Evolutionary conservation across 805 yeast species (phyloP), one percentile per base, ranked within the genome.

Genomic region (Hyphopichia homilentoma): DNA sequence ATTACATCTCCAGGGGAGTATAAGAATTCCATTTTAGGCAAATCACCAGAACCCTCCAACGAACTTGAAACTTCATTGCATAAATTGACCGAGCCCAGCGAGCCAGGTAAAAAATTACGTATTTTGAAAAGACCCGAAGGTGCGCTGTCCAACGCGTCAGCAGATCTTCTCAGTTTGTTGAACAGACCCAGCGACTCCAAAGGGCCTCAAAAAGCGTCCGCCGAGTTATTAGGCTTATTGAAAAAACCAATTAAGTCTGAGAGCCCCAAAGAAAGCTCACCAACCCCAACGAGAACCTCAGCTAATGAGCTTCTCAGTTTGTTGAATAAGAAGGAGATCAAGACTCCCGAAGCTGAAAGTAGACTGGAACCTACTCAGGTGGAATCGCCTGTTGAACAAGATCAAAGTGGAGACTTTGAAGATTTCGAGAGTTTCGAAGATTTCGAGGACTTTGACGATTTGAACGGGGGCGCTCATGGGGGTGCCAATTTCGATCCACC

Each of bases 401-500:
- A 16, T 9, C 28, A 26, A 23, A 21, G 34, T 7, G 47, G 41
- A 18, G 32, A 38, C 21, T 39, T 42, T 14, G 49, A 44, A 16
- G 27, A 45, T 21, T 36, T 34, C 30, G 45, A 44, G 16, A 41
- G 43, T 12, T 35, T 36, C 27, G 54, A 50, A 18, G 47, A 49
- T 12, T 50, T 54, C 22, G 60, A 58, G 21, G 55, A 54, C 22
- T 61, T 59, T 32, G 66, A 60, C 22, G 46, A 57, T 23, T 62
- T 58, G 27, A 62, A 56, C 22, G 59, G 54, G 31, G 55, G 52
- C 31, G 63, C 59, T 19, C 58, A 58, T 27, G 55, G 50, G 24
- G 54, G 51, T 18, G 54, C 32, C 35, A 14, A 19, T 23, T 26
- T 11, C 20, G 30, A 16, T 16, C 32, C 12, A 27, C 32, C 21